These are phyloP conservation scores for Sclerotinia sclerotiorum DNA, from an alignment of 2,329 filamentous ascomycete species.

Conservation along the genomic window DNA sequence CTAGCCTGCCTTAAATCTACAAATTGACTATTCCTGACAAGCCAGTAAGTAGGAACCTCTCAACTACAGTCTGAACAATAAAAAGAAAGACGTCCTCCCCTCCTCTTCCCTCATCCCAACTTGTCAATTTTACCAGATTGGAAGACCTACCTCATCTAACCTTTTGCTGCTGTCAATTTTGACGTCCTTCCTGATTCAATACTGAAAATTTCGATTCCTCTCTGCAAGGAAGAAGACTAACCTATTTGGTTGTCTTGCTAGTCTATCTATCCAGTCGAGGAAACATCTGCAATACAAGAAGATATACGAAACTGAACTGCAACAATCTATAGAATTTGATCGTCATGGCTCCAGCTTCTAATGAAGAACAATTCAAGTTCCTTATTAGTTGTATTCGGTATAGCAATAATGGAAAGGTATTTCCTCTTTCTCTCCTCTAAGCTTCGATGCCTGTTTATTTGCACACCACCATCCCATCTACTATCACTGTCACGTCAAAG, in stretches of 20 bases:
- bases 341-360: slow-evolving; percentile 51
- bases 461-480: too few species aligned
- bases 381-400: slow-evolving; percentile 65
- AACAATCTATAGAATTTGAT: neutral
- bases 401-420: slow-evolving; percentile 59
- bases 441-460: neutral
- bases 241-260: neutral
- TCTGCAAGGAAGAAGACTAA: neutral
- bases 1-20: slow-evolving; percentile 27
- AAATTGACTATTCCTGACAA: slow-evolving; percentile 33
- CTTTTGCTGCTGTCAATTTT: neutral
- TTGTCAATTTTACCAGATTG: slow-evolving; percentile 24
- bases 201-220: neutral
- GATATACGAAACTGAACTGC: neutral
- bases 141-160: slow-evolving; percentile 15
- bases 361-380: slow-evolving; percentile 63
- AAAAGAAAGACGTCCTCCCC: slow-evolving; percentile 29
- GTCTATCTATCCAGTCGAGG: neutral
- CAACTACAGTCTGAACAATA: slow-evolving; percentile 26
- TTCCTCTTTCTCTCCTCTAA: slow-evolving; percentile 23
- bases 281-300: neutral
- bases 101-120: slow-evolving; percentile 22
- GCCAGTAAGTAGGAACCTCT: slow-evolving; percentile 19
- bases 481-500: neutral
- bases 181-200: neutral